Percentiles rank a stretch among this genome's conserved stretches.
phyloP scores from a whole-genome alignment of 2,329 filamentous ascomycete species.

The Aaosphaeria arxii region DNA sequence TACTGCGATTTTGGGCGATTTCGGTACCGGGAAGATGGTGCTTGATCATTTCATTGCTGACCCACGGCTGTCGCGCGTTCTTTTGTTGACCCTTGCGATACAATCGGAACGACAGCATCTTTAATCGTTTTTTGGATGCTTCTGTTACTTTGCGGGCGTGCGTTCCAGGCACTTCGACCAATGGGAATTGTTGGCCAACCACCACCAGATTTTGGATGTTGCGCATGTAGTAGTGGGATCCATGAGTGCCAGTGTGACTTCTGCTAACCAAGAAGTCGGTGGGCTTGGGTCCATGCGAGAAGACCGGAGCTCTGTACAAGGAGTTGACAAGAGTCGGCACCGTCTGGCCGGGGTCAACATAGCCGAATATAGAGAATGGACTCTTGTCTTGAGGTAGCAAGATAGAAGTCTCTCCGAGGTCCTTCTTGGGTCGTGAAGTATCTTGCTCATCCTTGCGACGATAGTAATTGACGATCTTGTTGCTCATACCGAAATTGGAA shows the following conservation, averaged over 20 bases:
- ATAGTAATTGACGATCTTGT: slow-evolving; percentile 94
- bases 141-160: slow-evolving; percentile 95
- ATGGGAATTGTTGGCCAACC: slow-evolving; percentile 90
- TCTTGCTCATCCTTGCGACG: slow-evolving; percentile 78
- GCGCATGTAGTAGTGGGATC: slow-evolving; percentile 76
- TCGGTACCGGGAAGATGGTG: slow-evolving; percentile 87
- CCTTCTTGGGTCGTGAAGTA: slow-evolving; percentile 69
- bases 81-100: slow-evolving; percentile 72
- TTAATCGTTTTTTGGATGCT: slow-evolving; percentile 92
- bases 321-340: slow-evolving; percentile 90
- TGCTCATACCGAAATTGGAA: slow-evolving; percentile 97
- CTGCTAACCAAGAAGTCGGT: slow-evolving; percentile 87
- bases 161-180: slow-evolving; percentile 86
- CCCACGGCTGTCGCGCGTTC: slow-evolving; percentile 72
- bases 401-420: slow-evolving; percentile 85
- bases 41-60: slow-evolving; percentile 63
- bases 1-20: slow-evolving; percentile 92
- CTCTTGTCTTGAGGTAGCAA: slow-evolving; percentile 92
- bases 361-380: slow-evolving; percentile 91
- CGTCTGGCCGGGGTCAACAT: slow-evolving; percentile 85
- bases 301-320: slow-evolving; percentile 93
- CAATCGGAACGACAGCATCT: slow-evolving; percentile 91
- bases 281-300: slow-evolving; percentile 73
- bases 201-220: slow-evolving; percentile 89
- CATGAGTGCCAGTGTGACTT: slow-evolving; percentile 74